Percentiles rank a stretch among this genome's conserved stretches.
Conservation (phyloP, 2,329 filamentous ascomycete species). For the Ophiostoma ulmi region DNA sequence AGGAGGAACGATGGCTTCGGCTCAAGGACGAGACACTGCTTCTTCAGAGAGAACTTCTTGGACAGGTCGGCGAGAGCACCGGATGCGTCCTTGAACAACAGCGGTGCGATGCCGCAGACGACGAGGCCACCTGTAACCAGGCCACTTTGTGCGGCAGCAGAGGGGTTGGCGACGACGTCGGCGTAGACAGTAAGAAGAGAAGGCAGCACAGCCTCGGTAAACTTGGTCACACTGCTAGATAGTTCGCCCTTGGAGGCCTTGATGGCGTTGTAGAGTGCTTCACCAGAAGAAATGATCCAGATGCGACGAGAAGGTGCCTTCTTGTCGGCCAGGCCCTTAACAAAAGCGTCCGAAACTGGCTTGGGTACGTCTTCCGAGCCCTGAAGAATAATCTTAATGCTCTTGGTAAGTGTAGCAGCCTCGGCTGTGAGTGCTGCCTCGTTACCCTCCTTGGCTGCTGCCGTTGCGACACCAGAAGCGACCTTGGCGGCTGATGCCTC, state of each 20-base stretch:
- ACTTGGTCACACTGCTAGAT: conserved; percentile 44
- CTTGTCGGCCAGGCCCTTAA: conserved; percentile 83
- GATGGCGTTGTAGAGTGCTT: conserved; percentile 58
- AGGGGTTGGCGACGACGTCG: conserved; percentile 72
- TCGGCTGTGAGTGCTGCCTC: conserved; percentile 75
- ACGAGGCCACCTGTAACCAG: conserved; percentile 76
- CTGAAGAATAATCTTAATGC: conserved; percentile 58
- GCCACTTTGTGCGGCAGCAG: conserved; percentile 74
- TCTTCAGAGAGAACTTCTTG: conserved; percentile 58
- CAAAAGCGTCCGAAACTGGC: conserved; percentile 61
- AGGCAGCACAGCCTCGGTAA: conserved; percentile 50
- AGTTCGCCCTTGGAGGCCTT: conserved; percentile 37
- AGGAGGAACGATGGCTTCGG: conserved; percentile 84
- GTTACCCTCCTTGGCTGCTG: conserved; percentile 80
- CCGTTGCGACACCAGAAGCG: conserved; percentile 58
- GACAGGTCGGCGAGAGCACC: conserved; percentile 43
- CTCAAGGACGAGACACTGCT: conserved; percentile 62
- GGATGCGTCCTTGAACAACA: conserved; percentile 49
- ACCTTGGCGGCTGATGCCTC: conserved; percentile 61
- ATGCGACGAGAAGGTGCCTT: conserved; percentile 68
- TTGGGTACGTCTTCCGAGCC: conserved; percentile 59
- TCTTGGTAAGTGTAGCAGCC: conserved; percentile 63
- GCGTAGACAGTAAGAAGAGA: conserved; percentile 65
- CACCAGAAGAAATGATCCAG: conserved; percentile 72
- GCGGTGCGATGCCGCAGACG: conserved; percentile 58